Base-by-base conservation (phyloP, 257 asterid species). In the Craterostigma plantagineum region DNA sequence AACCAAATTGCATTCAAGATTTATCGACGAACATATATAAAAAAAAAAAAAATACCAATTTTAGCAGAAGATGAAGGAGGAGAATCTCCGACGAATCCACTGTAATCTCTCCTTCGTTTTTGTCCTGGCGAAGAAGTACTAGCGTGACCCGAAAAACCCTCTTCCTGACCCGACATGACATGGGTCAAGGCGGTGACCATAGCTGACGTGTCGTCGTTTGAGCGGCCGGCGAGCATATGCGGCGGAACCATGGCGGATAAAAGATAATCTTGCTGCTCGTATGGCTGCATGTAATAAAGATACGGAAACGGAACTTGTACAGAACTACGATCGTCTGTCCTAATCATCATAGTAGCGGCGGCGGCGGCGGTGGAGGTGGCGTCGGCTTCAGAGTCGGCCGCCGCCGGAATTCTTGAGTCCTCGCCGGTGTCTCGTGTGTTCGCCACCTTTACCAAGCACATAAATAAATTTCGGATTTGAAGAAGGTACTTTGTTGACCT, bases 391-490 rank as follows among this genome's bases (percentile, higher is more conserved):
- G 50, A 16, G 13, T 12, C 59, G 12, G 34, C 38, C 16, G 9
- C 35, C 41, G 18, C 35, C 49, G 11, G 14, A 1, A 16, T 3
- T 10, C 16, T 56, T 57, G 10, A 9, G 10, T 45, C 50, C 35
- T 16, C 65, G 46, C 62, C 57, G 51, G 47, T 54, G 6, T 65
- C 75, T 34, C 61, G 51, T 53, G 50, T 45, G 40, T 65, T 59
- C 78, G 87, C 87, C 87, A 76, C 81, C 51, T 71, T 71, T 48
- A 55, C 46, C 27, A 60, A 15, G 44, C 54, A 60, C 61, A 65
- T 62, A 61, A 41, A 41, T 23, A 23, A n/a, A n/a, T n/a, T n/a
- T n/a, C n/a, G n/a, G n/a, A n/a, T n/a, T n/a, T n/a, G n/a, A 23
- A 23, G 30, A 23, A 23, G 30, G 30, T 23, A 23, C 30, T 23